Evolutionary conservation across 345 rosid genomes (phyloP).

Genomic region (Excoecaria agallocha): DNA sequence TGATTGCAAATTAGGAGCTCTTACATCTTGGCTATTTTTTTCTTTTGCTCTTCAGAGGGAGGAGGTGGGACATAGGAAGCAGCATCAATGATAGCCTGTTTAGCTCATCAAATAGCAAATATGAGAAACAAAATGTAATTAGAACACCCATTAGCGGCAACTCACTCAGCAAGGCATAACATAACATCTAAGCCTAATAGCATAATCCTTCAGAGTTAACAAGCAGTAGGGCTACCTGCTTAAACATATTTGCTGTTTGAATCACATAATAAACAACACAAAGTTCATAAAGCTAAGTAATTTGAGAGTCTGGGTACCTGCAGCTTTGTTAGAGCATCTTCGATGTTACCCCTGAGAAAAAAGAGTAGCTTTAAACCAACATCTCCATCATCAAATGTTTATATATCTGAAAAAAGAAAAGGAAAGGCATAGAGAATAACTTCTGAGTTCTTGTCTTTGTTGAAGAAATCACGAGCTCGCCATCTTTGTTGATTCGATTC

Average conservation of each 20-base stretch:
- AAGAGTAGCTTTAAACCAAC: slow-evolving; percentile 16
- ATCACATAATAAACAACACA: neutral
- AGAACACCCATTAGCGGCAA: neutral
- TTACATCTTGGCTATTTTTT: slow-evolving; percentile 77
- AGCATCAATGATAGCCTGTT: slow-evolving; percentile 82
- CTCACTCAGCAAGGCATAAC: neutral
- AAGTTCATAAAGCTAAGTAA: neutral
- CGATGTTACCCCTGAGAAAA: slow-evolving; percentile 77
- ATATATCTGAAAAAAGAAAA: neutral
- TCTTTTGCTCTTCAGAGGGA: slow-evolving; percentile 97
- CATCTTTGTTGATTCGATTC: slow-evolving; percentile 94
- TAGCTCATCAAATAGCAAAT: slow-evolving; percentile 15
- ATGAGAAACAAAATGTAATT: neutral
- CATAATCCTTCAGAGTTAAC: neutral
- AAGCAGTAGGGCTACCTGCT: neutral
- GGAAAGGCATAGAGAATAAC: slow-evolving; percentile 35
- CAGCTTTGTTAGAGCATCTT: slow-evolving; percentile 79
- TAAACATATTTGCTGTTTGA: neutral
- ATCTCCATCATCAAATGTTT: slow-evolving; percentile 2
- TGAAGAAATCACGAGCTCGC: slow-evolving; percentile 91
- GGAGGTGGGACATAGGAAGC: slow-evolving; percentile 96
- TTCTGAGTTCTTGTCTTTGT: slow-evolving; percentile 93
- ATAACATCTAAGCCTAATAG: neutral
- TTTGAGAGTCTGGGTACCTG: slow-evolving; percentile 50
- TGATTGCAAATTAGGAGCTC: slow-evolving; percentile 15